Evolutionary conservation across 306 rosid genomes (phyloP), one percentile per base, ranked within the genome.

Genomic region (Cyclanthera cordifolia): DNA sequence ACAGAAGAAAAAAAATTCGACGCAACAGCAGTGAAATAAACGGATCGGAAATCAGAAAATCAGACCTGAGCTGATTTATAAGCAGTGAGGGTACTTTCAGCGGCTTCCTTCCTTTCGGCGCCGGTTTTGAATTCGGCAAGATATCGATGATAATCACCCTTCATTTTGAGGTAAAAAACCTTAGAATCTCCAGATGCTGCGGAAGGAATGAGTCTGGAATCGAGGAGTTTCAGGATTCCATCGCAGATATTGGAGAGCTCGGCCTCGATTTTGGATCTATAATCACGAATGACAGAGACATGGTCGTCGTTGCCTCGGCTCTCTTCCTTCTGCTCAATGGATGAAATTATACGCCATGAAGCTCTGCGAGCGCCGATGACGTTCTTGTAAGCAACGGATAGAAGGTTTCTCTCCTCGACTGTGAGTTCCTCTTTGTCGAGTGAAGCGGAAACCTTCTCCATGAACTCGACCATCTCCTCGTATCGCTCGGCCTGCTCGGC

Each of bases 401-500:
- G 96, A 0, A 94, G 95, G 71, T 94, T 94, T 27, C 99, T 81
- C 85, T 94, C 99, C 73, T 94, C 97, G 1, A 94, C 97, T 12
- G 95, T 83, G 55, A 94, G 97, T 67, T 94, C 99, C 74, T 93
- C 99, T 78, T 69, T 88, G 30, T 94, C 99, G 5, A 84, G 88
- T 74, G 89, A 12, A 67, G 90, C 90, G 17, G 99, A 88, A n/a
- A 94, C 99, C 70, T 94, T 94, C 83, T 94, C 99, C 92, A 94
- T 91, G 86, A 86, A 94, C 80, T 94, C 99, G 24, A 94, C 99
- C 99, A 94, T 94, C 76, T 94, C 99, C 63, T 94, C 99, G 83
- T 94, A 94, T 59, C 99, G 97, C 82, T 94, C 99, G 32, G 99
- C 99, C 55, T 94, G 99, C 86, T 94, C 97, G 32, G 99, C 97